These are phyloP conservation scores for Xylariaceae sp. DNA, from an alignment of 2,329 filamentous ascomycete genomes.

Conservation along the genomic window DNA sequence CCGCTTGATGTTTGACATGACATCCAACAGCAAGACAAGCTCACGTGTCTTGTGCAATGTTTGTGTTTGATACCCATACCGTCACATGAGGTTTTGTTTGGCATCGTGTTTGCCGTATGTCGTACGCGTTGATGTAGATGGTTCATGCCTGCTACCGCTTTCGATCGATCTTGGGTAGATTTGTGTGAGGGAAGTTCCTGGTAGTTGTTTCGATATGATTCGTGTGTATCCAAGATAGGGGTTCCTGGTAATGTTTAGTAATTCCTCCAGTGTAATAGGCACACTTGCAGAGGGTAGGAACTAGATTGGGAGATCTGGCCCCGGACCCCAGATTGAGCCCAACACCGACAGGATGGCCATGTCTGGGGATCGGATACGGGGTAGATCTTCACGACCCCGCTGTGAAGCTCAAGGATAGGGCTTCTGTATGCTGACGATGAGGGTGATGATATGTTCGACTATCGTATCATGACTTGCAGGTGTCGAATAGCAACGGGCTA, in stretches of 20 bases:
- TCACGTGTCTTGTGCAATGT: background rate
- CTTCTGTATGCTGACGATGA: background rate
- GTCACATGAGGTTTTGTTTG: background rate
- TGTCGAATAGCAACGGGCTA: background rate
- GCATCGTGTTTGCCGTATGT: background rate
- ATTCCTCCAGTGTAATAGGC: background rate
- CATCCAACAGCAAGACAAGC: too few relatives aligned
- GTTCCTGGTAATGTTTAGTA: background rate
- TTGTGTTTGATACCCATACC: background rate
- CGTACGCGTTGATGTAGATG: background rate
- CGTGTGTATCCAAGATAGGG: too few relatives aligned
- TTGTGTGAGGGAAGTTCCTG: background rate
- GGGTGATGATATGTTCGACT: too few relatives aligned
- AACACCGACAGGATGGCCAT: background rate
- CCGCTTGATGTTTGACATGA: background rate
- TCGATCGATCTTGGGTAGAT: background rate
- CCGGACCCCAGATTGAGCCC: background rate
- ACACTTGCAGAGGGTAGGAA: background rate
- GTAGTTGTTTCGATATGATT: background rate
- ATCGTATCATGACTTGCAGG: too few relatives aligned
- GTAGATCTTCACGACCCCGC: too few relatives aligned
- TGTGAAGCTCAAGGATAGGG: too few relatives aligned
- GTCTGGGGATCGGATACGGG: background rate
- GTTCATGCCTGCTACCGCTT: background rate
- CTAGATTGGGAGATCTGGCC: background rate